A percentile compares a stretch with the other conserved stretches of the same genome.
Evolutionary conservation across 202 grass and related monocot genomes (phyloP).

Genomic region (Saccharum hybrid): DNA sequence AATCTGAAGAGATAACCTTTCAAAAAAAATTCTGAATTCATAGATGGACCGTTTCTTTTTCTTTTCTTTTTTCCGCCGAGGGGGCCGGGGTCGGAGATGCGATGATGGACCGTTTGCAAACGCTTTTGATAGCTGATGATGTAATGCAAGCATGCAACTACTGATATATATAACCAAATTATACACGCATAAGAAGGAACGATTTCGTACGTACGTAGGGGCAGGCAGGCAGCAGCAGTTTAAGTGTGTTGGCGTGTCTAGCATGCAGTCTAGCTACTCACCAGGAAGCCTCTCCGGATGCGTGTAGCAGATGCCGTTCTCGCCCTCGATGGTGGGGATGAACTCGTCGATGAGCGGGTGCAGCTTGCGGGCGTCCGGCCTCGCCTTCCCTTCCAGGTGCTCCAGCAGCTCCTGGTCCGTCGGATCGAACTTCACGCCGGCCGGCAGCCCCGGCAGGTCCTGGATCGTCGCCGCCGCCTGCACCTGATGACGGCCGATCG

Average conservation of each 20-base stretch:
- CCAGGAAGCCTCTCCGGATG: constrained; percentile 94
- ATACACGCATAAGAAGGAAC: no score
- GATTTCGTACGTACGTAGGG: not conserved
- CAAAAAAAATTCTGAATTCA: no score
- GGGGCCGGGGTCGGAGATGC: no score
- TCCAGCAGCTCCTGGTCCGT: constrained; percentile 93
- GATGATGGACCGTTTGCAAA: constrained; percentile 21
- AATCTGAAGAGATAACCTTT: constrained; percentile 21
- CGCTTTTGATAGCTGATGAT: not conserved
- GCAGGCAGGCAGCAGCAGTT: not conserved
- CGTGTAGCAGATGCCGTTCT: constrained; percentile 98
- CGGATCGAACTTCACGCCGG: constrained; percentile 95
- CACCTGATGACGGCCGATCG: not conserved
- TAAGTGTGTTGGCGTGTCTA: not conserved
- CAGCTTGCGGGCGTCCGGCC: constrained; percentile 66
- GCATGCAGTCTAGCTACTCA: constrained; percentile 17
- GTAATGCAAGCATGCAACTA: constrained; percentile 7
- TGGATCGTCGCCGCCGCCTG: constrained; percentile 76
- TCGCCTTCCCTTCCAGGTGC: constrained; percentile 86
- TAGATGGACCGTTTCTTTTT: not conserved
- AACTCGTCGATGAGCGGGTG: constrained; percentile 96
- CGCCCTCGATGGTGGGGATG: constrained; percentile 92
- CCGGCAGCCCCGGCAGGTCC: constrained; percentile 85
- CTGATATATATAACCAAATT: no score
- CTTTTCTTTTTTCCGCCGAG: no score